phyloP scores from a whole-genome alignment of 2,329 filamentous ascomycete species.

The Dryadomyces quercivorus region DNA sequence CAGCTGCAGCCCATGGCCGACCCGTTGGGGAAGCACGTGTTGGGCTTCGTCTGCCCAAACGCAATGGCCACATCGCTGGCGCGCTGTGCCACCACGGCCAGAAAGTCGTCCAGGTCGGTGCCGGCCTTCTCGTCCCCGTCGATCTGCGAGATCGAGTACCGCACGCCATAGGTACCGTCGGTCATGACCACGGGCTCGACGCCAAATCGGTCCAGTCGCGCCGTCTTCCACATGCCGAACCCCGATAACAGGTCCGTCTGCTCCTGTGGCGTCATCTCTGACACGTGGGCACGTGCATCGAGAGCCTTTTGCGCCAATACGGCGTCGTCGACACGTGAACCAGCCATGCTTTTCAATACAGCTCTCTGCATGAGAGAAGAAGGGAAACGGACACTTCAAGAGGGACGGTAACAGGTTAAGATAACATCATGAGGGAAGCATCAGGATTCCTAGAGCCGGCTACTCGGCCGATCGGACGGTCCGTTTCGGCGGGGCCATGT shows the following conservation, averaged over 20 bases:
- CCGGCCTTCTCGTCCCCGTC: conserved; percentile 1
- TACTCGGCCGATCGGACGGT: no score
- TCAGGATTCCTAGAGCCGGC: no score
- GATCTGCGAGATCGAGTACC: conserved; percentile 1
- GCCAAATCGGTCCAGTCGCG: neutral
- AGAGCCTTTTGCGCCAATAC: neutral
- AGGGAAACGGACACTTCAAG: no score
- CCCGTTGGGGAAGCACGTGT: conserved; percentile 1
- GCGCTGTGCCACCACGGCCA: neutral
- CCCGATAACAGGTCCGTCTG: conserved; percentile 1
- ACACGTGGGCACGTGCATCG: neutral
- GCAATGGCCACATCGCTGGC: conserved; percentile 1
- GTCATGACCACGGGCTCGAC: conserved; percentile 2
- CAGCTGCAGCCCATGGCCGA: conserved; percentile 5
- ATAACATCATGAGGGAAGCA: no score
- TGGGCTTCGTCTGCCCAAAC: neutral
- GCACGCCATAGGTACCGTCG: conserved; percentile 2
- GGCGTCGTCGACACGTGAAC: neutral
- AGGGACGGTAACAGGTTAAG: no score
- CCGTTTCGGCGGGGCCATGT: no score
- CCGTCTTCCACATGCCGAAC: conserved; percentile 3
- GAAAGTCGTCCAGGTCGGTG: neutral
- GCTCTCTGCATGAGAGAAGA: no score
- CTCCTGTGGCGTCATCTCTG: conserved; percentile 1
- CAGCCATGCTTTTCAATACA: neutral